A percentile compares a stretch with the other conserved stretches of the same genome.
phyloP scores from a whole-genome alignment of 169 alveolate species.

The Blepharisma undulans region DNA sequence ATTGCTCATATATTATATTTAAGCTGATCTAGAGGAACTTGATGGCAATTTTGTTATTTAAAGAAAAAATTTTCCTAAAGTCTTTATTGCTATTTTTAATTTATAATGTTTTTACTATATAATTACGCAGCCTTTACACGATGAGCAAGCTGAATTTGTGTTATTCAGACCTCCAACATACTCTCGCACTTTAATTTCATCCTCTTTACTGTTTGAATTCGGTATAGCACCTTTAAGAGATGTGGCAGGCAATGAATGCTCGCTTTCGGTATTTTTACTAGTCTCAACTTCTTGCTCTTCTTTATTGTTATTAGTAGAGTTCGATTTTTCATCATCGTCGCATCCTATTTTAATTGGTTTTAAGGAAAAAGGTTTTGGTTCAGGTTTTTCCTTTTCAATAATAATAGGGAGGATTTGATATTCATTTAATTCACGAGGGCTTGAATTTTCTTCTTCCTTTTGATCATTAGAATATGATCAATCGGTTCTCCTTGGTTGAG shows the following conservation, averaged over 20 bases:
- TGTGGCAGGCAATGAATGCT: background rate
- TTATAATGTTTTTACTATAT: too few relatives aligned
- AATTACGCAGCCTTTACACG: background rate
- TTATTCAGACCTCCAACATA: background rate
- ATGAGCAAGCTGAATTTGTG: background rate
- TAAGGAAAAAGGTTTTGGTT: background rate
- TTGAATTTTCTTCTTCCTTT: background rate
- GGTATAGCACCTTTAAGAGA: background rate
- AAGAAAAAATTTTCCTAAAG: background rate
- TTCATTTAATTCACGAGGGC: background rate
- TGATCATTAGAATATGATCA: background rate
- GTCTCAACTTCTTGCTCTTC: background rate
- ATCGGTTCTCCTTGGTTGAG: background rate
- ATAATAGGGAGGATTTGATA: background rate
- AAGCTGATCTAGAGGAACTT: too few relatives aligned
- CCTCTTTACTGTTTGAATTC: background rate
- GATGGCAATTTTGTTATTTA: background rate
- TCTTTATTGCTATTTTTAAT: background rate
- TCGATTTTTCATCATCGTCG: background rate
- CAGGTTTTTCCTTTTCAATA: background rate
- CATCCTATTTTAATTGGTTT: background rate
- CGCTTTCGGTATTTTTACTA: background rate
- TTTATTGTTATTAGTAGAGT: background rate
- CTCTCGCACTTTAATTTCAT: background rate
- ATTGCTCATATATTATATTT: background rate